Base-by-base conservation (phyloP, 805 yeast species). In the Wickerhamiella cacticola region DNA sequence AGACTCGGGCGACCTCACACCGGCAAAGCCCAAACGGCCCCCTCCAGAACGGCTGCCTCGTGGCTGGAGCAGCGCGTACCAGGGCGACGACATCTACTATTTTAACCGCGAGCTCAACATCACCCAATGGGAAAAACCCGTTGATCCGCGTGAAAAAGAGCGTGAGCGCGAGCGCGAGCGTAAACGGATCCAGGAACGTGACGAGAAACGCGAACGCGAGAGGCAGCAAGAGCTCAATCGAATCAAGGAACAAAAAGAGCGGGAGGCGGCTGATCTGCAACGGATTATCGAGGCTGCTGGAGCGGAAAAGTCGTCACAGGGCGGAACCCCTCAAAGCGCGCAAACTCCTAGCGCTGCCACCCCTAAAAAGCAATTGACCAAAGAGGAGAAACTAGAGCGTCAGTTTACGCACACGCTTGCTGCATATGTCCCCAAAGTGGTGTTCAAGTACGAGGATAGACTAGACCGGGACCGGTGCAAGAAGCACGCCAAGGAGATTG, bases 401-500 rank as follows among this genome's bases (percentile, higher is more conserved):
- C 39, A 51, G 8, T 21, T 50, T 19, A 46, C 48, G n/a, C 43
- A 36, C 12, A 18, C 68, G 26, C 76, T 89, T 60, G 96, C 96
- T 1, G 64, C 71, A 13, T 69, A 76, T 55, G 82, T 89, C 9
- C 96, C 96, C 8, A 86, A 87, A 57, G 63, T 82, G 58, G 69
- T 88, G 48, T 78, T 78, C 53, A 76, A 75, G 54, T 76, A 81
- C 61, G 80, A 76, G 53, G 60, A 68, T 2, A 79, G 77, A 47
- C 68, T 89, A 19, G 87, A 86, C 3, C 78, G 76, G 50, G 94
- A 82, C 3, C 71, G 76, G 48, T 59, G 85, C 45, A 89, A 88
- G 64, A 72, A 72, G 33, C 81, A 87, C 63, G 84, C 95, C 2
- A 74, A 77, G 51, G 95, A 87, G 44, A 76, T 89, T 49, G 86